These are phyloP conservation scores for Phytopythium ostracodes DNA, from an alignment of 352 stramenopile species.

Conservation along the genomic window DNA sequence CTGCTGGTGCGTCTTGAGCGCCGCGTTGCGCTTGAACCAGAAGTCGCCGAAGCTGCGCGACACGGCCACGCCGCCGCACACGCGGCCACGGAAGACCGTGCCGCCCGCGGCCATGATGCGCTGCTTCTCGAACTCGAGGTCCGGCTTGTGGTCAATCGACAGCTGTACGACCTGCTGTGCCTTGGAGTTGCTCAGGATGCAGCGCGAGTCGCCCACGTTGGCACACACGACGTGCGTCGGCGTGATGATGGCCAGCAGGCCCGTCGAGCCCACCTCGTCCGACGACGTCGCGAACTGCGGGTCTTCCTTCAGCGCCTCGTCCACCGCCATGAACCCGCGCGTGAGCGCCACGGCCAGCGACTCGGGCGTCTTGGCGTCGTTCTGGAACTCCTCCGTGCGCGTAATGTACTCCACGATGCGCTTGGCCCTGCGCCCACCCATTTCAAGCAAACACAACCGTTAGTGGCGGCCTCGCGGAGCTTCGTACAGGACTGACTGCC, in stretches of 20 bases:
- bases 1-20: conserved; percentile 78
- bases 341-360: conserved; percentile 68
- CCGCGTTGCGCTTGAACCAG: conserved; percentile 85
- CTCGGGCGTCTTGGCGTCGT: conserved; percentile 61
- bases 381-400: conserved; percentile 71
- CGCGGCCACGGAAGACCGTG: conserved; percentile 79
- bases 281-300: conserved; percentile 53
- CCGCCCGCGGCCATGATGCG: conserved; percentile 79
- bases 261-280: conserved; percentile 83
- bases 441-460: no score
- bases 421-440: no score
- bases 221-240: conserved; percentile 76
- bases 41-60: conserved; percentile 85
- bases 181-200: conserved; percentile 77
- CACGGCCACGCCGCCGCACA: conserved; percentile 81
- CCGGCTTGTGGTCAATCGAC: conserved; percentile 85
- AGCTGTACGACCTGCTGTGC: conserved; percentile 68
- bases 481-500: background rate
- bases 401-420: conserved; percentile 61
- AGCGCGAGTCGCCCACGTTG: conserved; percentile 85
- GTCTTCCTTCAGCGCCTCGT: conserved; percentile 72
- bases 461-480: conserved; percentile 3
- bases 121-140: conserved; percentile 83
- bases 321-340: conserved; percentile 69
- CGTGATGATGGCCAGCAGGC: conserved; percentile 77